Percentiles rank a stretch among this genome's conserved stretches.
phyloP scores from a whole-genome alignment of 306 rosid species.

The Begonia masoniana region DNA sequence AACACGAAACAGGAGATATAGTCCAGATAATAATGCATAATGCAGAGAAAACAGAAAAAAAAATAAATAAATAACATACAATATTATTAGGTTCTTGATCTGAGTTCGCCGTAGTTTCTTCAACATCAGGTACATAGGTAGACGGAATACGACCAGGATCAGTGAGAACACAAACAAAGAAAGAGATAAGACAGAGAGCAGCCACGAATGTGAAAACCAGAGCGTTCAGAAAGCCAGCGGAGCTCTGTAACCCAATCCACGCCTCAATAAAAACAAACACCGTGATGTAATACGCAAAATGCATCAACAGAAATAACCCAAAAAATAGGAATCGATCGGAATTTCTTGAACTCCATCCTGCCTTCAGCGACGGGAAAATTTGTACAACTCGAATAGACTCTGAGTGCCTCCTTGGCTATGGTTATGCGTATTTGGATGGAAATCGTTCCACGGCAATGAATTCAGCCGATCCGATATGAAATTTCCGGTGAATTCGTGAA shows the following conservation, averaged over 20 bases:
- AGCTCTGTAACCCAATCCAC: conserved; percentile 55
- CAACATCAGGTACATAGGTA: conserved; percentile 74
- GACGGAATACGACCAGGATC: conserved; percentile 71
- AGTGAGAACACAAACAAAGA: conserved; percentile 50
- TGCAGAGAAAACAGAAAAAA: conserved; percentile 3
- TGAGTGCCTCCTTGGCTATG: too few species aligned
- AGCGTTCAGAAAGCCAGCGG: conserved; percentile 51
- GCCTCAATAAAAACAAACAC: conserved; percentile 57
- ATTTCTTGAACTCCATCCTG: conserved; percentile 27
- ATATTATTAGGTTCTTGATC: conserved; percentile 27
- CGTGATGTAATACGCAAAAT: conserved; percentile 43
- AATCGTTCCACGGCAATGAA: too few species aligned
- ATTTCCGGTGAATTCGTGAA: too few species aligned
- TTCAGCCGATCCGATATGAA: too few species aligned
- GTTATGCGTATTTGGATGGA: too few species aligned
- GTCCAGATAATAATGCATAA: background rate
- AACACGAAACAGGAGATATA: conserved; percentile 8
- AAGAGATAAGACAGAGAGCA: conserved; percentile 53
- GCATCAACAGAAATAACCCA: conserved; percentile 34
- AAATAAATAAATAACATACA: conserved; percentile 46
- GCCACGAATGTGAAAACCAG: conserved; percentile 35
- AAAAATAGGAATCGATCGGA: conserved; percentile 41
- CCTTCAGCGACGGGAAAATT: background rate
- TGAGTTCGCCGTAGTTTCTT: conserved; percentile 14
- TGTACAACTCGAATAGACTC: too few species aligned